Evolutionary conservation across 2,329 filamentous ascomycete genomes (phyloP).

Genomic region (Paecilomyces sp.): DNA sequence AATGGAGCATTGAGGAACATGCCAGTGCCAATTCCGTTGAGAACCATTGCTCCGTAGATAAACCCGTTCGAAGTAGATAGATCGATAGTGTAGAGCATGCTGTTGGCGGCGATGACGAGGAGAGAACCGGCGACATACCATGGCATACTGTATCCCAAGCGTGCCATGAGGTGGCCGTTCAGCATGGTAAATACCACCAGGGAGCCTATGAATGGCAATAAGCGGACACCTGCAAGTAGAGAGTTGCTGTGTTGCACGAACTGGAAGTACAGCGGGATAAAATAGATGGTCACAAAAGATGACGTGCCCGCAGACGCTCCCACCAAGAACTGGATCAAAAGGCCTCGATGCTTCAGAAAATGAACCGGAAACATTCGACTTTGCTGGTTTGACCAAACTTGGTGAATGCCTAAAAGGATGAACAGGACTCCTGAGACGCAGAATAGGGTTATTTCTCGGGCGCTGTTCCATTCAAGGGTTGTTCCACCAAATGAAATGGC

Average conservation of each 20-base stretch:
- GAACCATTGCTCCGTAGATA: background rate
- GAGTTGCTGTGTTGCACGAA: slow-evolving; percentile 38
- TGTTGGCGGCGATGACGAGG: slow-evolving; percentile 12
- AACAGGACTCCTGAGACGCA: slow-evolving; percentile 39
- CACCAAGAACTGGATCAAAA: slow-evolving; percentile 37
- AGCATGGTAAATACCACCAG: slow-evolving; percentile 9
- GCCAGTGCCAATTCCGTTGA: background rate
- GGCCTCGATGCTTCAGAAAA: slow-evolving; percentile 31
- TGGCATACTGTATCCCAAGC: slow-evolving; percentile 16
- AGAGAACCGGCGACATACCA: slow-evolving; percentile 20
- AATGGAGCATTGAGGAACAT: background rate
- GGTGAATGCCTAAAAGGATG: slow-evolving; percentile 40
- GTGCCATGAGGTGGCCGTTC: slow-evolving; percentile 11
- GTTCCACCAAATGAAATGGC: slow-evolving; percentile 45
- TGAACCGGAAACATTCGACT: slow-evolving; percentile 43
- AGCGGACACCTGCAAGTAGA: slow-evolving; percentile 15
- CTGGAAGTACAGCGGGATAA: slow-evolving; percentile 47
- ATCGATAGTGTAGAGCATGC: slow-evolving; percentile 2
- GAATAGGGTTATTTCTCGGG: slow-evolving; percentile 41
- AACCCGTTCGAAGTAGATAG: background rate
- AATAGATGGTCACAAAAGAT: slow-evolving; percentile 38
- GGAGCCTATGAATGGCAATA: slow-evolving; percentile 16
- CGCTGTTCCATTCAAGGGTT: slow-evolving; percentile 41
- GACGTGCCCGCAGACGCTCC: slow-evolving; percentile 28
- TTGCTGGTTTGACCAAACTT: slow-evolving; percentile 40